phyloP scores from a whole-genome alignment of 202 grass and related monocot species.

The Carex arenaria region DNA sequence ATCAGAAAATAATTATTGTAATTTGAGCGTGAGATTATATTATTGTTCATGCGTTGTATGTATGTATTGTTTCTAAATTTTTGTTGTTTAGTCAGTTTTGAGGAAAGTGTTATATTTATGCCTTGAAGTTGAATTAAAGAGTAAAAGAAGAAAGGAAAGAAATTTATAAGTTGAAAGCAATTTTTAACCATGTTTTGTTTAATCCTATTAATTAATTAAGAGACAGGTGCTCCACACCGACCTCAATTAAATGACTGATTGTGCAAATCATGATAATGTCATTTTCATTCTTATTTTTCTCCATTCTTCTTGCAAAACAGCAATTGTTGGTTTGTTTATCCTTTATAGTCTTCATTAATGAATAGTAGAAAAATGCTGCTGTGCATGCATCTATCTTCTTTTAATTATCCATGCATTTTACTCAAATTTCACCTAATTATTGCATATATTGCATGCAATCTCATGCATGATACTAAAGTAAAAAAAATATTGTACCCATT shows the following conservation, averaged over 20 bases:
- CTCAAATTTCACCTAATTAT: neutral
- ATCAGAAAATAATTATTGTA: slow-evolving; percentile 13
- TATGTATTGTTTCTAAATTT: slow-evolving; percentile 15
- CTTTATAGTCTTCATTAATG: neutral
- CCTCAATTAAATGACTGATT: neutral
- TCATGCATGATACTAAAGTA: neutral
- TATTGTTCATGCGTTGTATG: slow-evolving; percentile 27
- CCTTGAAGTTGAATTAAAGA: slow-evolving; percentile 21
- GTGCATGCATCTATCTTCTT: neutral
- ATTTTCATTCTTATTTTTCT: neutral
- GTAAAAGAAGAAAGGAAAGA: neutral
- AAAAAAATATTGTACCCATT: neutral
- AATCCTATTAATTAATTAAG: neutral
- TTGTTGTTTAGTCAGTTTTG: slow-evolving; percentile 17
- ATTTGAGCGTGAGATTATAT: neutral
- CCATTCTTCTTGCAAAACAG: neutral
- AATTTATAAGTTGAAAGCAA: slow-evolving; percentile 2
- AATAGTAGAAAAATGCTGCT: neutral
- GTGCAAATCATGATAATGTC: neutral
- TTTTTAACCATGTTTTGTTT: neutral
- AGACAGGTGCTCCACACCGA: slow-evolving; percentile 14
- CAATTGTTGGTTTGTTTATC: neutral
- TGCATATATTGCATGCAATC: neutral
- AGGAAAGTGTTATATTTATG: neutral
- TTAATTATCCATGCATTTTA: neutral